A percentile compares a stretch with the other conserved stretches of the same genome.
phyloP scores from a whole-genome alignment of 768 basidiomycete species.

The Tremella mesenterica region DNA sequence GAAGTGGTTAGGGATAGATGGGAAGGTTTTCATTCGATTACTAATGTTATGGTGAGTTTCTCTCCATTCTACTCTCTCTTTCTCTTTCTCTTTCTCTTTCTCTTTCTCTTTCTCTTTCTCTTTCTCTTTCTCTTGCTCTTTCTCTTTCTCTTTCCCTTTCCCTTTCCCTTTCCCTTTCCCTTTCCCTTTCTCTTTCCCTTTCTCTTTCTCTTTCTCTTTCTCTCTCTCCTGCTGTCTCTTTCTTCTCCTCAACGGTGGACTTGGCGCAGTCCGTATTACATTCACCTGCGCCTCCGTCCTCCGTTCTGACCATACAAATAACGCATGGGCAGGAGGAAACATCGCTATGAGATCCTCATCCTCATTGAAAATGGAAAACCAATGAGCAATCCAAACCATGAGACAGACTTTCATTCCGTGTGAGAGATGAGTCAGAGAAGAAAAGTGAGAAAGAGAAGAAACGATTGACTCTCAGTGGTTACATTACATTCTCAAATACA shows the following conservation, averaged over 20 bases:
- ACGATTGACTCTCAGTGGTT: slow-evolving; percentile 60
- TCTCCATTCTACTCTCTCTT: neutral
- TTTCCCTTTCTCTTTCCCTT: neutral
- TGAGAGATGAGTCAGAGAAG: no score
- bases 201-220: neutral
- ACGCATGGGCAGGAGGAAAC: no score
- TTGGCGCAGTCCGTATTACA: no score
- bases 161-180: neutral
- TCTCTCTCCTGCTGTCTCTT: no score
- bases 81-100: neutral
- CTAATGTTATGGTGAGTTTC: slow-evolving; percentile 74
- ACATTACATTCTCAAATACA: slow-evolving; percentile 68
- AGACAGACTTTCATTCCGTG: no score
- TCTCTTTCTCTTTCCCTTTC: neutral
- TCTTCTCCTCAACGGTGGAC: no score
- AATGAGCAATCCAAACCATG: no score
- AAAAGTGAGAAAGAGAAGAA: no score
- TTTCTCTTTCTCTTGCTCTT: neutral
- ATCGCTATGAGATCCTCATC: no score
- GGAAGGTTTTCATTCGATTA: slow-evolving; percentile 68
- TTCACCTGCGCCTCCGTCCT: no score
- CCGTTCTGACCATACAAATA: no score
- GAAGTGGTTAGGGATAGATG: slow-evolving; percentile 55
- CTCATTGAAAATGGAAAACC: no score
- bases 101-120: neutral